Evolutionary conservation across 371 early-diverging fungal species (phyloP).

Genomic region (Batrachochytrium dendrobatidis): DNA sequence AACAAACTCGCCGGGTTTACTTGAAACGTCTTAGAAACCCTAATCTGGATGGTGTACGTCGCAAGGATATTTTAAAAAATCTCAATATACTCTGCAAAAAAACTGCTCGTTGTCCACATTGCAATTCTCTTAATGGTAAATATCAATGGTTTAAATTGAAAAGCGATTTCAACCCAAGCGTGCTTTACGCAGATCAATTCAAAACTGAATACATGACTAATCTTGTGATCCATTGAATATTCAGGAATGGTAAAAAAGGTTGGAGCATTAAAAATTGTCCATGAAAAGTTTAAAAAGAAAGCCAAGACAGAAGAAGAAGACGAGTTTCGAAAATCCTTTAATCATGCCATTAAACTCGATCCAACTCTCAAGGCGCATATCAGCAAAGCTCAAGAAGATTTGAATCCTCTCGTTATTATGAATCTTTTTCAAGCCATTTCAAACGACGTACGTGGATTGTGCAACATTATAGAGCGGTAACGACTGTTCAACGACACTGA

Average conservation of each 20-base stretch:
- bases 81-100: conserved; percentile 89
- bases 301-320: conserved; percentile 69
- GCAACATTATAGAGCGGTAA: background rate
- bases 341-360: conserved; percentile 58
- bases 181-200: too few relatives aligned
- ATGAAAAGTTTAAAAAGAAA: conserved; percentile 84
- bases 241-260: conserved; percentile 85
- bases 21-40: conserved; percentile 68
- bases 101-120: conserved; percentile 77
- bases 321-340: conserved; percentile 53
- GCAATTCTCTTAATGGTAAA: conserved; percentile 73
- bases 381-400: conserved; percentile 85
- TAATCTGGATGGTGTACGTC: conserved; percentile 70
- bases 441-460: conserved; percentile 48
- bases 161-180: too few relatives aligned
- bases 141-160: background rate
- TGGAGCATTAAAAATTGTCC: conserved; percentile 91
- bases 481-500: too few relatives aligned
- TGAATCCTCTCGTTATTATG: conserved; percentile 86
- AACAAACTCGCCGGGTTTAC: conserved; percentile 64
- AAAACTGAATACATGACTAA: too few relatives aligned
- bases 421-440: conserved; percentile 81
- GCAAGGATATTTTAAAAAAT: conserved; percentile 71
- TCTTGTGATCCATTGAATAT: too few relatives aligned
- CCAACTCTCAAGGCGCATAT: conserved; percentile 73